Base-by-base conservation (phyloP, 2,329 filamentous ascomycete species). In the Phialophora tarda region DNA sequence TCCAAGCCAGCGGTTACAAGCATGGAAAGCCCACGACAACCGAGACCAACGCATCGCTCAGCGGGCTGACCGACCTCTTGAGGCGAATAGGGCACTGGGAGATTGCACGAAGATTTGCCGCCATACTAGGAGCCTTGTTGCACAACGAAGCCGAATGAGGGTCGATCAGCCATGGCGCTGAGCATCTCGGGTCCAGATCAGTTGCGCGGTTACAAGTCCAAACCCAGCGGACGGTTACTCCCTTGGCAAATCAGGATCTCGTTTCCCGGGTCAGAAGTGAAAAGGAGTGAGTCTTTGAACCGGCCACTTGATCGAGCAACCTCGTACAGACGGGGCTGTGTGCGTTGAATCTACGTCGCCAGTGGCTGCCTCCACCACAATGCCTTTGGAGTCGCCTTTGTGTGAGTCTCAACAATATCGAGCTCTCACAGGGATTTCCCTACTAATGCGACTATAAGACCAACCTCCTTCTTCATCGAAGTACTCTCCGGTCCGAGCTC, bases 21-120 rank as follows among this genome's bases (percentile, higher is more conserved):
- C 63, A 70, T 58, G 68, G 68, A 17, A 24, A 62, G 61, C 55
- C 73, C 28, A 66, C 62, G 2, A 62, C 71, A 34, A 68, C 71
- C 5, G 72, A 74, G 58, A 61, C 73, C 21, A 71, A 74, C 53
- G 71, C 74, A 21, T 63, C 65, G 17, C 54, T 75, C 6, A 72
- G 73, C 58, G 71, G 71, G 3, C 58, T 74, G 57, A 71, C 72
- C 26, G 73, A 74, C 47, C 63, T 74, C 14, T 64, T 75, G 30
- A 69, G 71, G 30, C 70, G 73, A 1, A 71, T 73, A 48, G 73
- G 73, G 1, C 70, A 73, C 47, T 75, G 74, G 74, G 73, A 69
- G 30, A 75, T 75, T 58, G 74, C 73, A 2, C 65, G 71, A 28
- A 66, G 69, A 28, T 75, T 75, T 69, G 70, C 74, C 1, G 64